Conservation (phyloP, 2,329 filamentous ascomycete species). For the Septoria linicola region DNA sequence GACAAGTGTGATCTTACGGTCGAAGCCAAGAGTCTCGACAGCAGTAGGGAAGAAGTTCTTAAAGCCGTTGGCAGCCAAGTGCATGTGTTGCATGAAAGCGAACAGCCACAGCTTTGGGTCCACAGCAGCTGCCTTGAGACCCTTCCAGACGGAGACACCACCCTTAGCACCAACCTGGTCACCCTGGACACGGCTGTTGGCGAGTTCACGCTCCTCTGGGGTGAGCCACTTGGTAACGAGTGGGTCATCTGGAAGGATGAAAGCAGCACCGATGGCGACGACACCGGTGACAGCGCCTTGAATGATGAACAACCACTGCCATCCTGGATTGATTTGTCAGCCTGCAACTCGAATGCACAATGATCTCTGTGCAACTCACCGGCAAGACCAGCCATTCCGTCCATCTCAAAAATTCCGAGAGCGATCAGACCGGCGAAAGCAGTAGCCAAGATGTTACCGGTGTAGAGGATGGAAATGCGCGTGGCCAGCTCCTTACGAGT, state of each 20-base stretch:
- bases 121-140: conserved; percentile 50
- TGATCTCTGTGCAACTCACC: too few relatives aligned
- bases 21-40: conserved; percentile 52
- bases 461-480: conserved; percentile 67
- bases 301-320: conserved; percentile 60
- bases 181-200: conserved; percentile 50
- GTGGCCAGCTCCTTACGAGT: conserved; percentile 69
- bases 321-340: too few relatives aligned
- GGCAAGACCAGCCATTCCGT: conserved; percentile 53
- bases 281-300: conserved; percentile 65
- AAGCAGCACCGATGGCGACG: conserved; percentile 58
- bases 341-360: too few relatives aligned
- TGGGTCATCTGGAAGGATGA: conserved; percentile 67
- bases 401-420: conserved; percentile 63
- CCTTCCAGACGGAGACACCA: conserved; percentile 47
- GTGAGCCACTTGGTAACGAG: conserved; percentile 46
- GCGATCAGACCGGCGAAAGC: conserved; percentile 64
- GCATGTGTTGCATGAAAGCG: conserved; percentile 57
- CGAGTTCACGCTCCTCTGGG: conserved; percentile 46
- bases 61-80: conserved; percentile 55
- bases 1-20: conserved; percentile 50
- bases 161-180: conserved; percentile 53
- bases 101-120: conserved; percentile 57
- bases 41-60: conserved; percentile 49
- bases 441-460: conserved; percentile 53